Evolutionary conservation across 768 basidiomycete genomes (phyloP).

Genomic region (Suillus hirtellus): DNA sequence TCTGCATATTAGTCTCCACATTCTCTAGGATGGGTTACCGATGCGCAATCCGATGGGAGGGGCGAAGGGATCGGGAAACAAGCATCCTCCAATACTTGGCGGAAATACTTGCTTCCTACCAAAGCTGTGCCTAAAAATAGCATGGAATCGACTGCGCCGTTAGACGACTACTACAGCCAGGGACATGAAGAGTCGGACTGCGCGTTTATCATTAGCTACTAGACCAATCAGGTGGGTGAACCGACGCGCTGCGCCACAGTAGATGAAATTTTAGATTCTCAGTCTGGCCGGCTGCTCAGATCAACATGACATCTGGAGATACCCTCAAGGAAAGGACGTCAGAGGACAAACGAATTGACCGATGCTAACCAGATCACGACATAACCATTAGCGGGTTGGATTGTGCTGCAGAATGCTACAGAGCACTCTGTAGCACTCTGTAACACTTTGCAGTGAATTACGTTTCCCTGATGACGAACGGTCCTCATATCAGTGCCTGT

Average conservation of each 20-base stretch:
- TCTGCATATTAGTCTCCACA: neutral
- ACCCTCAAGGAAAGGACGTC: neutral
- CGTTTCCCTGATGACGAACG: neutral
- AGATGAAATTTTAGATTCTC: neutral
- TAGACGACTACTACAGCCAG: slow-evolving; percentile 1
- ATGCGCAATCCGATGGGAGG: neutral
- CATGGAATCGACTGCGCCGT: slow-evolving; percentile 1
- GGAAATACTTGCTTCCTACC: neutral
- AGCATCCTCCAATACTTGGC: neutral
- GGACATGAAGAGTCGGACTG: slow-evolving; percentile 2
- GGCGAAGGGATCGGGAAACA: neutral
- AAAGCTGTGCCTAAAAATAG: neutral
- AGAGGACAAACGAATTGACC: neutral
- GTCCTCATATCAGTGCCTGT: neutral
- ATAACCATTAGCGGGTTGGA: too few relatives aligned
- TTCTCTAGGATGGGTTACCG: neutral
- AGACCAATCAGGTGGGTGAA: slow-evolving; percentile 1
- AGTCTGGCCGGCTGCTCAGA: neutral
- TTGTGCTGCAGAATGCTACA: too few relatives aligned
- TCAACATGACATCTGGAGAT: neutral
- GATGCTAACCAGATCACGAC: neutral
- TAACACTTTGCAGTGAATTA: too few relatives aligned
- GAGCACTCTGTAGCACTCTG: too few relatives aligned
- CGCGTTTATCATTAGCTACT: neutral
- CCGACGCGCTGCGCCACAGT: neutral